Conservation (phyloP, 805 yeast genomes). For the Scheffersomyces lignosus region DNA sequence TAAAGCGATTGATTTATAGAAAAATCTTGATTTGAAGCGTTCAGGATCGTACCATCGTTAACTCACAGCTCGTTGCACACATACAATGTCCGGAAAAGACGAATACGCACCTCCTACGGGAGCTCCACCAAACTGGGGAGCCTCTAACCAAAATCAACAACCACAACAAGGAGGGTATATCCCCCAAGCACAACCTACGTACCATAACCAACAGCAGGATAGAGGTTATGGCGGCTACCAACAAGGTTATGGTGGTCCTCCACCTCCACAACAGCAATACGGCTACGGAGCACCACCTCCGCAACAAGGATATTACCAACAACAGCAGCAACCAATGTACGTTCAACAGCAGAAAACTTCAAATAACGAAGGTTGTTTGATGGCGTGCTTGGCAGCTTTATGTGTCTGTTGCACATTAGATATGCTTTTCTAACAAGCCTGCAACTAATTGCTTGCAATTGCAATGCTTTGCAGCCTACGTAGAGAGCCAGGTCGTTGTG, state of each 20-base stretch:
- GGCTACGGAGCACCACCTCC: constrained; percentile 22
- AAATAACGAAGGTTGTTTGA: constrained; percentile 34
- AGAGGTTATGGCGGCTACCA: constrained; percentile 27
- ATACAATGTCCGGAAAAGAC: constrained; percentile 2
- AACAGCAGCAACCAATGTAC: constrained; percentile 45
- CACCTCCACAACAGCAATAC: constrained; percentile 23
- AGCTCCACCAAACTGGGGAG: constrained; percentile 27
- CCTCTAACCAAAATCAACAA: constrained; percentile 8
- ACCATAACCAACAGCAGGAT: constrained; percentile 12
- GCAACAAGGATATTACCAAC: constrained; percentile 35
- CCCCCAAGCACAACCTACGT: constrained; percentile 13
- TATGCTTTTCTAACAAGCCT: constrained; percentile 17
- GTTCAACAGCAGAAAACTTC: constrained; percentile 38
- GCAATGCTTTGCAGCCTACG: too few species aligned
- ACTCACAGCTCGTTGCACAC: too few species aligned
- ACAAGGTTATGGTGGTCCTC: constrained; percentile 22
- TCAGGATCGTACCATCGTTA: too few species aligned
- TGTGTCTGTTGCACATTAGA: constrained; percentile 38
- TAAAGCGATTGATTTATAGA: too few species aligned
- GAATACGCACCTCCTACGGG: constrained; percentile 27
- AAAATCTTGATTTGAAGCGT: too few species aligned
- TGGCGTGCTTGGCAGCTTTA: constrained; percentile 40
- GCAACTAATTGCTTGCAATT: background rate
- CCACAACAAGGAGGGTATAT: too few species aligned
- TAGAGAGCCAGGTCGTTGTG: too few species aligned